Percentiles rank a stretch among this genome's conserved stretches.
These are phyloP conservation scores for Parastagonospora avenae DNA, from an alignment of 2,329 filamentous ascomycete genomes.

Conservation along the genomic window DNA sequence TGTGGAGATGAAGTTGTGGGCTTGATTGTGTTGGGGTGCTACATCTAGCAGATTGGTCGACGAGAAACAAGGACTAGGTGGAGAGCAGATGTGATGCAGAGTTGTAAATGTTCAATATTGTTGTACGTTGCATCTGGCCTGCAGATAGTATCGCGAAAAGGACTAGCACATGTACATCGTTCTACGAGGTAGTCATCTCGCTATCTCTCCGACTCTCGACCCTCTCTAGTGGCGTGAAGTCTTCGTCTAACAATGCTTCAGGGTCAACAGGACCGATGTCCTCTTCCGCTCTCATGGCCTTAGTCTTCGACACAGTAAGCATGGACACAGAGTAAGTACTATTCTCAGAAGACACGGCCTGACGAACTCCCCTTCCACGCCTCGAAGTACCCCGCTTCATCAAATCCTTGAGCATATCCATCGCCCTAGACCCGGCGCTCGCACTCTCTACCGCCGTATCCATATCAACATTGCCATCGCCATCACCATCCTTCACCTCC, in stretches of 20 bases:
- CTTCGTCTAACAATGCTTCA: neutral
- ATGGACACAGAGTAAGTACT: neutral
- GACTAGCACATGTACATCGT: neutral
- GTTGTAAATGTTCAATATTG: no score
- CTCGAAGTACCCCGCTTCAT: neutral
- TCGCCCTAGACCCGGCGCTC: neutral
- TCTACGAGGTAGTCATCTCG: neutral
- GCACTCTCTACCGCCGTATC: neutral
- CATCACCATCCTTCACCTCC: slow-evolving; percentile 5
- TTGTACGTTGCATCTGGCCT: no score
- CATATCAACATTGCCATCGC: slow-evolving; percentile 6
- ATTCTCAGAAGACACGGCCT: neutral
- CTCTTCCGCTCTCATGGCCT: neutral
- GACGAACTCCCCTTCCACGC: neutral
- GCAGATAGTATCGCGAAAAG: no score
- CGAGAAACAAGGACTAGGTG: no score
- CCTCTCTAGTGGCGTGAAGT: slow-evolving; percentile 21
- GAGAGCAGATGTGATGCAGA: no score
- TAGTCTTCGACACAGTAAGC: neutral
- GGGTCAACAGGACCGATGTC: slow-evolving; percentile 6
- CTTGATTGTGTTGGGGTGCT: no score
- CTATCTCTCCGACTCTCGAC: slow-evolving; percentile 16
- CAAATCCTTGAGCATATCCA: slow-evolving; percentile 4
- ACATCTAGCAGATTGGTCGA: no score
- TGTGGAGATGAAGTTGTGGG: no score